Conservation (phyloP, 495 filamentous ascomycete genomes). For the Mytilinidion resinicola region DNA sequence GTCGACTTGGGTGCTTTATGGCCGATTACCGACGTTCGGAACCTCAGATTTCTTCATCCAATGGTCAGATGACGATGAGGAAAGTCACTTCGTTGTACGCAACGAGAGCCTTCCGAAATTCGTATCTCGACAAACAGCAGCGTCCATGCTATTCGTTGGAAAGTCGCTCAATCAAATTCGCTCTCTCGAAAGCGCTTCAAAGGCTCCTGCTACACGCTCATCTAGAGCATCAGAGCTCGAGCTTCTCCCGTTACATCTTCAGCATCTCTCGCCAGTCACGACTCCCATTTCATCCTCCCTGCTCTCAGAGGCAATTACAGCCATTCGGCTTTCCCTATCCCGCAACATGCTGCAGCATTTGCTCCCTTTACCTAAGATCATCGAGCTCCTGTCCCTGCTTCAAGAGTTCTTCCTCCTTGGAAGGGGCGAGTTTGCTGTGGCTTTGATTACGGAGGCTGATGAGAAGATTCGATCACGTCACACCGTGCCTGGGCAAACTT, state of each 20-base stretch:
- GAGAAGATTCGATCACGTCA: conserved; percentile 55
- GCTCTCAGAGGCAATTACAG: conserved; percentile 62
- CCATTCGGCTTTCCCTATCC: conserved; percentile 74
- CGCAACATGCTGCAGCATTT: conserved; percentile 73
- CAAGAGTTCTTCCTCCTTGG: conserved; percentile 83
- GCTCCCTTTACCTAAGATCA: conserved; percentile 65
- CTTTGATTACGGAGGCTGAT: conserved; percentile 77
- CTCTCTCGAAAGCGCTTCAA: conserved; percentile 39
- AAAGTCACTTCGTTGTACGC: conserved; percentile 46
- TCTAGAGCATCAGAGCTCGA: conserved; percentile 52
- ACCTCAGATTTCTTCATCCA: conserved; percentile 76
- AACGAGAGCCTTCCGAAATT: conserved; percentile 64
- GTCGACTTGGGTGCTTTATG: conserved; percentile 84
- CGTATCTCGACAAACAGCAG: conserved; percentile 65
- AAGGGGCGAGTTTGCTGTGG: conserved; percentile 83
- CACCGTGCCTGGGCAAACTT: conserved; percentile 34
- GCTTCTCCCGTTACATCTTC: conserved; percentile 65
- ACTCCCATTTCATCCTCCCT: conserved; percentile 66
- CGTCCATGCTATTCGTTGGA: conserved; percentile 85
- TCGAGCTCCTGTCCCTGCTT: conserved; percentile 69
- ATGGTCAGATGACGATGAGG: conserved; percentile 37
- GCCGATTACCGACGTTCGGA: conserved; percentile 67
- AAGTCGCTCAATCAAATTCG: conserved; percentile 79
- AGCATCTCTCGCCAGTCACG: conserved; percentile 59
- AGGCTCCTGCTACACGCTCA: conserved; percentile 28